Evolutionary conservation across 1,139 yeast species (phyloP).

Genomic region (Candida tunisiensis): DNA sequence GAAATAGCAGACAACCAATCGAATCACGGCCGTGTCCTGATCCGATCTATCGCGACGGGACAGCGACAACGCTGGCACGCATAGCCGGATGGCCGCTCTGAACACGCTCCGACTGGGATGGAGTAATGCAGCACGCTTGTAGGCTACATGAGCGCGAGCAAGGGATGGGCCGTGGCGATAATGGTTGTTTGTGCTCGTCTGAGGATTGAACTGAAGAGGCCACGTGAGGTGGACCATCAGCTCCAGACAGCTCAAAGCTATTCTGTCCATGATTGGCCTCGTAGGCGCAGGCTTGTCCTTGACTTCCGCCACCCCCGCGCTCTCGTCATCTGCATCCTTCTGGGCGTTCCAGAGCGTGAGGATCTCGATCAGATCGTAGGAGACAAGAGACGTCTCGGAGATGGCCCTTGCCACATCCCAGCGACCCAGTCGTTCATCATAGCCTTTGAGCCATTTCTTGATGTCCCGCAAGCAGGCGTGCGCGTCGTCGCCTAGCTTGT

Average conservation of each 20-base stretch:
- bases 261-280: conserved; percentile 29
- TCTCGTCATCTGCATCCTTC: conserved; percentile 15
- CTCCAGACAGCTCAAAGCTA: conserved; percentile 60
- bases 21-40: conserved; percentile 57
- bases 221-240: conserved; percentile 72
- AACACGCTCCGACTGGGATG: conserved; percentile 46
- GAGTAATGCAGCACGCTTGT: conserved; percentile 51
- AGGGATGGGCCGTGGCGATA: conserved; percentile 40
- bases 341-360: conserved; percentile 56
- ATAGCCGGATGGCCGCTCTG: conserved; percentile 53
- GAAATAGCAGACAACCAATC: conserved; percentile 55
- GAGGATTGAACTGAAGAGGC: conserved; percentile 52
- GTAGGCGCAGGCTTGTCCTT: conserved; percentile 4
- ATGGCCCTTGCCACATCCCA: conserved; percentile 83
- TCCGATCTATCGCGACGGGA: conserved; percentile 41
- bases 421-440: conserved; percentile 53
- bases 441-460: conserved; percentile 71
- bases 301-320: conserved; percentile 17
- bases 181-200: conserved; percentile 32
- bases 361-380: conserved; percentile 59
- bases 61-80: conserved; percentile 40
- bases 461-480: conserved; percentile 76
- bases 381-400: conserved; percentile 60
- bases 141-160: conserved; percentile 46
- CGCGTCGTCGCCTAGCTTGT: conserved; percentile 82